These are phyloP conservation scores for Ophiostoma quercus DNA, from an alignment of 2,329 filamentous ascomycete species.

Conservation along the genomic window DNA sequence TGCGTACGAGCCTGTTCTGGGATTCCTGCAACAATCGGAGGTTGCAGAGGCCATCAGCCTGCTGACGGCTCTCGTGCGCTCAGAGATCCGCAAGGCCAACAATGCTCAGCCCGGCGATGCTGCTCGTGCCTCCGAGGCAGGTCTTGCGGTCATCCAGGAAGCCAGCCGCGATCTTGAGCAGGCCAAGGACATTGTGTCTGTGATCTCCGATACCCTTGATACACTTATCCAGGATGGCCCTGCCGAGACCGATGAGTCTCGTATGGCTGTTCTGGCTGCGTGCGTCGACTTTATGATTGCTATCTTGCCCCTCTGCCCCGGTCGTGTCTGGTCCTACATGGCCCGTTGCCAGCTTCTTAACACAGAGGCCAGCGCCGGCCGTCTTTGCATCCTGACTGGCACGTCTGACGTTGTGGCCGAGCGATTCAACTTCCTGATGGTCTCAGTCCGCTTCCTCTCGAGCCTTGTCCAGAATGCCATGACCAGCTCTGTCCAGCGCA, in stretches of 20 bases:
- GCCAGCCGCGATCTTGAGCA: slow-evolving; percentile 51
- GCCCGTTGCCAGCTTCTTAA: slow-evolving; percentile 75
- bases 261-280: slow-evolving; percentile 60
- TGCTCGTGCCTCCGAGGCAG: slow-evolving; percentile 31
- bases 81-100: slow-evolving; percentile 40
- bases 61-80: slow-evolving; percentile 63
- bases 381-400: slow-evolving; percentile 73
- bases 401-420: slow-evolving; percentile 72
- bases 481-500: slow-evolving; percentile 61
- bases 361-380: slow-evolving; percentile 67
- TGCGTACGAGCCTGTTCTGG: slow-evolving; percentile 49
- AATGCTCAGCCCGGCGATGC: slow-evolving; percentile 24
- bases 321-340: slow-evolving; percentile 85
- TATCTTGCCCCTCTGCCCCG: slow-evolving; percentile 67
- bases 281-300: slow-evolving; percentile 77
- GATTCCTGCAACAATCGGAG: slow-evolving; percentile 53
- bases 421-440: slow-evolving; percentile 70
- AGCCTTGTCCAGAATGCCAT: slow-evolving; percentile 71
- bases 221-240: slow-evolving; percentile 55
- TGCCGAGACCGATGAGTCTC: slow-evolving; percentile 54
- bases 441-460: slow-evolving; percentile 68
- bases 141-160: slow-evolving; percentile 52
- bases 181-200: slow-evolving; percentile 69
- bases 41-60: slow-evolving; percentile 69
- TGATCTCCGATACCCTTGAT: slow-evolving; percentile 83